phyloP scores from a whole-genome alignment of 257 asterid genomes.

The Fraxinus cuspidata region DNA sequence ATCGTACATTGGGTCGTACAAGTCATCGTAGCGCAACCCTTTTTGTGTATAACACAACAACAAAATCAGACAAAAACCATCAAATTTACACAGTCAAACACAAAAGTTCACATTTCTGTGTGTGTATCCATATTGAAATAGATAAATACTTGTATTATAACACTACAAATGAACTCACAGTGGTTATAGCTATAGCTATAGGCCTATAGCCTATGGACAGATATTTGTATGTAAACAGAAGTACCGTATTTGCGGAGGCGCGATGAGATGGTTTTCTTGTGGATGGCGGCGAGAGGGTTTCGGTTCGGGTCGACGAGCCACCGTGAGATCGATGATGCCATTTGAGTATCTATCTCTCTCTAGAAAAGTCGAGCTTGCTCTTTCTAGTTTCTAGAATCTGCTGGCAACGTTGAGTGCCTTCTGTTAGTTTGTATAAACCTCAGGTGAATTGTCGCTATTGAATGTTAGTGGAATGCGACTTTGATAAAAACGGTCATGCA shows the following conservation, averaged over 20 bases:
- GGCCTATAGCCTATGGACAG: neutral
- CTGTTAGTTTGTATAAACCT: neutral
- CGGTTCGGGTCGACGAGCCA: conserved; percentile 80
- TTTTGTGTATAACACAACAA: conserved; percentile 22
- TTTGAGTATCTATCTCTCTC: conserved; percentile 14
- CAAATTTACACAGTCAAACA: neutral
- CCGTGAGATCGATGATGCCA: conserved; percentile 54
- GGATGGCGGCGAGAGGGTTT: conserved; percentile 75
- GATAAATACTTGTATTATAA: neutral
- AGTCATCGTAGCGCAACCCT: conserved; percentile 89
- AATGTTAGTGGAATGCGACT: neutral
- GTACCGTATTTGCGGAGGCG: conserved; percentile 76
- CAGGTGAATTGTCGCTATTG: neutral
- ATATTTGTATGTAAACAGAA: neutral
- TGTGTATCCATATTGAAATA: neutral
- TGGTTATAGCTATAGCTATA: neutral
- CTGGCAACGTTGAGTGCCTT: neutral
- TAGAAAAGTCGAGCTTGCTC: conserved; percentile 8
- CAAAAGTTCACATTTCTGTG: neutral
- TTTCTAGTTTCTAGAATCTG: neutral
- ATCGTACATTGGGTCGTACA: conserved; percentile 78
- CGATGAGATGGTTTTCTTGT: conserved; percentile 52
- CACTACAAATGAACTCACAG: neutral
- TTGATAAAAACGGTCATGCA: neutral
- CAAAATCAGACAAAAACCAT: conserved; percentile 5